Evolutionary conservation across 176 grass and related monocot genomes (phyloP).

Genomic region (Tuctoria greenei): DNA sequence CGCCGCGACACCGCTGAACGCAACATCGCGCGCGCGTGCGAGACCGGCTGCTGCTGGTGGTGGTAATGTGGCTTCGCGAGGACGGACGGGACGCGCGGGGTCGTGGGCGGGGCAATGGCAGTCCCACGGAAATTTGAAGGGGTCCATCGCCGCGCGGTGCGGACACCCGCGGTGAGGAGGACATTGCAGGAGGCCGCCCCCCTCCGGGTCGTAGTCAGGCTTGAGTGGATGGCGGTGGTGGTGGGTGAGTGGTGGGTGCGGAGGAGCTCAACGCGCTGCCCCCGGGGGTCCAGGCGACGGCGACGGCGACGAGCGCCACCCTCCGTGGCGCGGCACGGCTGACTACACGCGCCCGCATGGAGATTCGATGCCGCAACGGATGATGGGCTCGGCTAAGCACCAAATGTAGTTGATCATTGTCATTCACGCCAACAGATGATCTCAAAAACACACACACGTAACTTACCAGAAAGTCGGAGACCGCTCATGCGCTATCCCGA

Average conservation of each 20-base stretch:
- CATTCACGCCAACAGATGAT: too few species aligned
- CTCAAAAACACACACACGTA: background rate
- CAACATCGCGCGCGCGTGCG: conserved; percentile 53
- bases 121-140: conserved; percentile 43
- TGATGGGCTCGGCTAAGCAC: background rate
- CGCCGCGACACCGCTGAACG: conserved; percentile 49
- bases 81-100: background rate
- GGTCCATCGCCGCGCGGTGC: conserved; percentile 31
- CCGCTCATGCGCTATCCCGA: background rate
- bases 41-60: conserved; percentile 24
- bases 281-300: conserved; percentile 2
- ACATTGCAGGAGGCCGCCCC: background rate
- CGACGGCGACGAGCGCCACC: background rate
- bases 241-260: conserved; percentile 10
- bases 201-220: background rate
- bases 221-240: too few species aligned
- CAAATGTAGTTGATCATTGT: background rate
- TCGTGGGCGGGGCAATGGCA: background rate
- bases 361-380: background rate
- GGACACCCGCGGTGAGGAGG: conserved; percentile 37
- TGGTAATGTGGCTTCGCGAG: background rate
- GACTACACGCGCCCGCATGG: background rate
- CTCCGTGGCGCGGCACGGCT: too few species aligned
- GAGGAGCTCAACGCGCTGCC: conserved; percentile 29
- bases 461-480: background rate